Percentiles rank a stretch among this genome's conserved stretches.
phyloP scores from a whole-genome alignment of 108 stramenopile genomes.

The Seminavis robusta region DNA sequence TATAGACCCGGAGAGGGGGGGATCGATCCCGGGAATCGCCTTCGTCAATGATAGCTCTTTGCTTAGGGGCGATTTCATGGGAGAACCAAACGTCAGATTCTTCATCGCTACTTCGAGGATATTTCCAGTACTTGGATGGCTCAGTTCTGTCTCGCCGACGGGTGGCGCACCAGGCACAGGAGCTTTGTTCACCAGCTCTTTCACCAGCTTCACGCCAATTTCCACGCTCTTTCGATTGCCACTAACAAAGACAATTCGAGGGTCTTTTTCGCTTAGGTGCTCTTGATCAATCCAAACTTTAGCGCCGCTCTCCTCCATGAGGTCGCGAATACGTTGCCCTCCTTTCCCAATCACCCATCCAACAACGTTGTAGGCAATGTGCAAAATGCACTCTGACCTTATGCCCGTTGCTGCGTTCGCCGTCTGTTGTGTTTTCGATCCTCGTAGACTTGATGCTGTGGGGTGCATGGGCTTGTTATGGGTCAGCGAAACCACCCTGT shows the following conservation, averaged over 20 bases:
- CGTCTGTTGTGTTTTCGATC: constrained; percentile 8
- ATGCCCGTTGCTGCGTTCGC: constrained; percentile 8
- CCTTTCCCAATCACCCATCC: constrained; percentile 92
- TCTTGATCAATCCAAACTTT: constrained; percentile 94
- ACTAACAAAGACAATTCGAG: constrained; percentile 82
- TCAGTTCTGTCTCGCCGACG: too few relatives aligned
- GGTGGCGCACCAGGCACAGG: too few relatives aligned
- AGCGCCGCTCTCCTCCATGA: constrained; percentile 89
- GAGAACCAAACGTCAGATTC: background rate
- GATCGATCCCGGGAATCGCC: background rate
- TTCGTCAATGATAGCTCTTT: background rate
- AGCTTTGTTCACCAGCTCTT: constrained; percentile 74
- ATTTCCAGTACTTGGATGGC: background rate
- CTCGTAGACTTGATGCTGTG: constrained; percentile 35
- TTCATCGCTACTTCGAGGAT: background rate
- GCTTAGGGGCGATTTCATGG: background rate
- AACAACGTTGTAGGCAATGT: constrained; percentile 73
- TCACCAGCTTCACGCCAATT: constrained; percentile 65
- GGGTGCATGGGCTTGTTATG: constrained; percentile 26
- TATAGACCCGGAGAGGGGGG: background rate
- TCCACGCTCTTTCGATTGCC: constrained; percentile 74
- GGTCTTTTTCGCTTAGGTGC: constrained; percentile 61
- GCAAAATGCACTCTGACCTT: constrained; percentile 57
- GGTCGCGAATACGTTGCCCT: constrained; percentile 80
- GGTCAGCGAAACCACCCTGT: constrained; percentile 18